Conservation (phyloP, 371 early-diverging fungal genomes). For the Mortierella sp. region DNA sequence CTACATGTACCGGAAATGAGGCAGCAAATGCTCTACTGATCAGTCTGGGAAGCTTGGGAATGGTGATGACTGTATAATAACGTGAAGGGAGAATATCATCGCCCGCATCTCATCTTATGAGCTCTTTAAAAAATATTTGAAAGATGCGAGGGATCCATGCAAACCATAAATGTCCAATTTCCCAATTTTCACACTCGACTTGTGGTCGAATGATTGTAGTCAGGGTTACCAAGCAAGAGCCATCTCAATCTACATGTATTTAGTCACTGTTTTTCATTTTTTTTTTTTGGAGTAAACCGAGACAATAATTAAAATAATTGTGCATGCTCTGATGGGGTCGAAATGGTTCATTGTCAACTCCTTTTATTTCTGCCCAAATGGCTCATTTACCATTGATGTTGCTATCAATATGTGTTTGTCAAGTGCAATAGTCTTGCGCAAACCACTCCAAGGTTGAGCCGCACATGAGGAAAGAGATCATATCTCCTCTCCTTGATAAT, state of each 20-base stretch:
- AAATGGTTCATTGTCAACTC: background rate
- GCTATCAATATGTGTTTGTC: background rate
- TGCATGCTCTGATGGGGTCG: too few species aligned
- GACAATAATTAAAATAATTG: too few species aligned
- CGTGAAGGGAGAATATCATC: background rate
- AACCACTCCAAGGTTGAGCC: background rate
- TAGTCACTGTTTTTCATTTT: too few species aligned
- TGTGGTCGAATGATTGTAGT: background rate
- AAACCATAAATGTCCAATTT: slow-evolving; percentile 15
- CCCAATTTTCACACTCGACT: background rate
- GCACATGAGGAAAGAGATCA: background rate
- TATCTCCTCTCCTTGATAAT: background rate
- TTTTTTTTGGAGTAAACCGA: too few species aligned
- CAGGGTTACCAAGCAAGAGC: slow-evolving; percentile 17
- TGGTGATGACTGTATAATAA: background rate
- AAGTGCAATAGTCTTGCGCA: background rate
- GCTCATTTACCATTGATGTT: too few species aligned
- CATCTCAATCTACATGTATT: background rate
- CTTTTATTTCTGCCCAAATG: background rate
- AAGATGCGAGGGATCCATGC: background rate
- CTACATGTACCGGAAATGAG: too few species aligned
- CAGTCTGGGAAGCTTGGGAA: too few species aligned
- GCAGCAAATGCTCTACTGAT: too few species aligned
- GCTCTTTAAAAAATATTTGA: background rate
- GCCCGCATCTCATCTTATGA: slow-evolving; percentile 1